Base-by-base conservation (phyloP, 2,329 filamentous ascomycete species). In the Epichloe brachyelytri region DNA sequence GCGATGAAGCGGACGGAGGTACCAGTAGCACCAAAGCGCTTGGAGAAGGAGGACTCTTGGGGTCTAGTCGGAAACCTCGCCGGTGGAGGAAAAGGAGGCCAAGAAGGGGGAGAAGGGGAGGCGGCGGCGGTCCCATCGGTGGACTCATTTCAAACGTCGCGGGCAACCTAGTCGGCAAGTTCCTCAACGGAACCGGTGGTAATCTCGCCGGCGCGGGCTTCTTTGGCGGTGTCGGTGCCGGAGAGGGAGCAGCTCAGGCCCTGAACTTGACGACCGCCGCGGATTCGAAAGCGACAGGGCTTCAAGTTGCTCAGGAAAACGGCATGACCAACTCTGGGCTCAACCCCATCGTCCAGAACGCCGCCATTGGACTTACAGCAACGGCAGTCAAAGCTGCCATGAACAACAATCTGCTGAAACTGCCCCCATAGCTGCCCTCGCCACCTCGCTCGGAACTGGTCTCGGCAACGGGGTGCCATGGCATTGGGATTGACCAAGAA, bases 271-370 rank as follows among this genome's bases (percentile, higher is more conserved):
- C 55, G 2, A 46, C 59, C 1, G 44, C 52, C 4, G 49, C 50
- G 2, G 49, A 44, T 26, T 52, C 55, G 19, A 58, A 53, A 36
- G 17, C 47, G 5, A 37, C 55, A 5, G 57, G 54, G 2, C 53
- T 55, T 15, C 55, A 54, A 49, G 59, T 61, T 3, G 59, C 59
- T 1, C 49, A 58, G 15, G 57, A 61, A 19, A 65, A 64, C 54
- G 56, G 57, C n/a, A 59, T 63, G 57, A 46, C 59, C 10, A 57
- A 56, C 11, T 60, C 57, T 8, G 62, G 63, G 15, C 53, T 67
- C 19, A 64, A 65, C 50, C 59, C 61, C 0, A 53, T 58, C 3
- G 55, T 67, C 44, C 58, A 64, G 48, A 64, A 61, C 46, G 54
- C 62, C 6, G 61, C 60, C 38, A 59, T 61, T 46, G 64, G 64